Evolutionary conservation across 192 early-diverging fungal genomes (phyloP).

Genomic region (Coemansia pectinata): DNA sequence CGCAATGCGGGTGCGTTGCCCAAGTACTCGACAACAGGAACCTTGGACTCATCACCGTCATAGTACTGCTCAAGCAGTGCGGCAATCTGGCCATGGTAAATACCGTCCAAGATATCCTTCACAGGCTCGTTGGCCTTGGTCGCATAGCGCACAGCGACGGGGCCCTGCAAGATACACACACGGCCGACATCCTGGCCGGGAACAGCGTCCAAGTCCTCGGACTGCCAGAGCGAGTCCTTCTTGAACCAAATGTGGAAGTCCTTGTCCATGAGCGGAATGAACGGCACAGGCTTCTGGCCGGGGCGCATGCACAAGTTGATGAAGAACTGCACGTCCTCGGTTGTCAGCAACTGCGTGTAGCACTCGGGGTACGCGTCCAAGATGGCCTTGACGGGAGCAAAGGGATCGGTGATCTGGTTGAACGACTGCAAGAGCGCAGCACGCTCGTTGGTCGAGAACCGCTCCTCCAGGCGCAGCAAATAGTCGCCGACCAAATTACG

Average conservation of each 20-base stretch:
- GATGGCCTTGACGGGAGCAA: constrained; percentile 36
- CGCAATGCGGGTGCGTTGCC: constrained; percentile 11
- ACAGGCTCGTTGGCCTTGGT: constrained; percentile 80
- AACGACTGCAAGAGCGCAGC: neutral
- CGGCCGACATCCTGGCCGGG: constrained; percentile 81
- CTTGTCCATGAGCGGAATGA: constrained; percentile 87
- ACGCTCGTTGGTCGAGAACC: constrained; percentile 22
- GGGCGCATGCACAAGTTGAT: constrained; percentile 47
- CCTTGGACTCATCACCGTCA: constrained; percentile 53
- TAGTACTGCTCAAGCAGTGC: constrained; percentile 75
- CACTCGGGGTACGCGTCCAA: constrained; percentile 19
- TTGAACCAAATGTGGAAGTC: constrained; percentile 92
- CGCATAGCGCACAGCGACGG: constrained; percentile 75
- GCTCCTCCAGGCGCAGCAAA: constrained; percentile 79
- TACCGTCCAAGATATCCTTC: constrained; percentile 81
- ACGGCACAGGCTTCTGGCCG: constrained; percentile 84
- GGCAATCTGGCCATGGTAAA: constrained; percentile 78
- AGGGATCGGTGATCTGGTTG: neutral
- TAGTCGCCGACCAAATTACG: constrained; percentile 78
- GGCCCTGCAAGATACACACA: constrained; percentile 85
- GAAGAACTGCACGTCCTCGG: constrained; percentile 48
- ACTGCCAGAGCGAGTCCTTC: constrained; percentile 91
- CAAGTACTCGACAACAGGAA: constrained; percentile 82
- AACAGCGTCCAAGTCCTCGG: constrained; percentile 82
- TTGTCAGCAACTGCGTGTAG: constrained; percentile 38